These are phyloP conservation scores for Solanum bulbocastanum DNA, from an alignment of 257 asterid species.

Conservation along the genomic window DNA sequence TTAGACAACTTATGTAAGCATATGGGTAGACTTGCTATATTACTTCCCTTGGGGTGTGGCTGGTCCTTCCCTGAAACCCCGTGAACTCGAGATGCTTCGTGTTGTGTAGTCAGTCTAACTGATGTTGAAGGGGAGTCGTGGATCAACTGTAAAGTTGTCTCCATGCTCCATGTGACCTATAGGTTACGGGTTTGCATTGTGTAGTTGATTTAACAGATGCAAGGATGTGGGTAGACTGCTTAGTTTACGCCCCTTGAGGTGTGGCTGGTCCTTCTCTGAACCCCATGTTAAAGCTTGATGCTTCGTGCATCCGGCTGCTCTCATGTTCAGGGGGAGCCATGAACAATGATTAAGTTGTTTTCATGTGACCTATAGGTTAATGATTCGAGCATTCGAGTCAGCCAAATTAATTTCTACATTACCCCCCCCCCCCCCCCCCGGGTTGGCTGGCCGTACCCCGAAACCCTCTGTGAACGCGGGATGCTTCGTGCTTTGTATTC, in stretches of 20 bases:
- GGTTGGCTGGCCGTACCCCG: not conserved
- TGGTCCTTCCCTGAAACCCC: not conserved
- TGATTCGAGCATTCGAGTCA: not conserved
- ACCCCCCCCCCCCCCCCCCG: not conserved
- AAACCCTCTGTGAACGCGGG: not conserved
- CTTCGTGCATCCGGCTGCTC: not conserved
- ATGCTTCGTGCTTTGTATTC: not conserved
- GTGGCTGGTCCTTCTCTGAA: not conserved
- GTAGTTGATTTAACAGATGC: not conserved
- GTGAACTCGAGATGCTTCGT: not conserved
- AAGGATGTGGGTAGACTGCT: not conserved
- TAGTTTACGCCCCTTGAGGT: not conserved
- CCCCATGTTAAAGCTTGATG: not conserved
- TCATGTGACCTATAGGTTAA: not conserved
- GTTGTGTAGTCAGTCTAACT: not conserved
- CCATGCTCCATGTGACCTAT: not conserved
- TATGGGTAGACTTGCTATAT: not conserved
- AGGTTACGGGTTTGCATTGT: not conserved
- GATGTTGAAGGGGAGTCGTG: not conserved
- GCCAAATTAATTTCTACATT: not conserved
- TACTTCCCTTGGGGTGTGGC: not conserved
- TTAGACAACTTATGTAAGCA: not conserved
- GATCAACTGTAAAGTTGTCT: not conserved
- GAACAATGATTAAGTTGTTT: not conserved
- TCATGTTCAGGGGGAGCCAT: not conserved